These are phyloP conservation scores for Apiospora saccharicola DNA, from an alignment of 2,329 filamentous ascomycete species.

Conservation along the genomic window DNA sequence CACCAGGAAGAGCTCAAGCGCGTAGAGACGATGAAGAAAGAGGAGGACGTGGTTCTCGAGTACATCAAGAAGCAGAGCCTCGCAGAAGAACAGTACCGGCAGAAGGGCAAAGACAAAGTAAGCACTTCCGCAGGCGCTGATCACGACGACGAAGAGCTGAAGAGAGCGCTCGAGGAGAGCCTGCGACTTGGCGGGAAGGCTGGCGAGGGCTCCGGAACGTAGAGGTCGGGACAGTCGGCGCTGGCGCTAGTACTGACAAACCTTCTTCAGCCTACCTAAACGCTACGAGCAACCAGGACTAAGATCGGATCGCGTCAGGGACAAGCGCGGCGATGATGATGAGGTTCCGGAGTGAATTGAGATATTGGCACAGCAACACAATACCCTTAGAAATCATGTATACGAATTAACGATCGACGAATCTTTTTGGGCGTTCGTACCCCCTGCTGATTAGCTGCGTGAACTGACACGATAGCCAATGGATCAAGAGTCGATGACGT, in stretches of 20 bases:
- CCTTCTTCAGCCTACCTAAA: background rate
- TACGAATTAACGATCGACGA: slow-evolving; percentile 15
- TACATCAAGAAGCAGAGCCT: slow-evolving; percentile 81
- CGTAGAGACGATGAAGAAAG: slow-evolving; percentile 55
- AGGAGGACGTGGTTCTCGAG: slow-evolving; percentile 78
- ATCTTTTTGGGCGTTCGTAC: background rate
- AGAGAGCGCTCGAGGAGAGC: slow-evolving; percentile 40
- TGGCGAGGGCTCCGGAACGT: slow-evolving; percentile 26
- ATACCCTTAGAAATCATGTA: slow-evolving; percentile 21
- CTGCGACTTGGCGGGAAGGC: slow-evolving; percentile 29
- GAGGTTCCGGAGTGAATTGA: background rate
- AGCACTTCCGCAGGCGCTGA: slow-evolving; percentile 34
- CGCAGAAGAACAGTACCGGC: slow-evolving; percentile 66
- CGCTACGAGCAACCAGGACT: background rate
- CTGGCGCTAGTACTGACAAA: slow-evolving; percentile 1
- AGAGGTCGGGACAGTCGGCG: slow-evolving; percentile 28
- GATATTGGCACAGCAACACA: background rate
- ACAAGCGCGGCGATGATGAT: background rate
- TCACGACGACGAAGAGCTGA: slow-evolving; percentile 38
- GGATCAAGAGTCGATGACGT: background rate
- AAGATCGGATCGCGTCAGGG: background rate
- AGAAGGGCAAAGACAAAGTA: slow-evolving; percentile 46
- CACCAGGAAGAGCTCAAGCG: slow-evolving; percentile 53
- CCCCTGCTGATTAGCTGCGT: background rate
- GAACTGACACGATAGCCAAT: background rate